Conservation (phyloP, 495 filamentous ascomycete species). For the Penicillium mononematosum region DNA sequence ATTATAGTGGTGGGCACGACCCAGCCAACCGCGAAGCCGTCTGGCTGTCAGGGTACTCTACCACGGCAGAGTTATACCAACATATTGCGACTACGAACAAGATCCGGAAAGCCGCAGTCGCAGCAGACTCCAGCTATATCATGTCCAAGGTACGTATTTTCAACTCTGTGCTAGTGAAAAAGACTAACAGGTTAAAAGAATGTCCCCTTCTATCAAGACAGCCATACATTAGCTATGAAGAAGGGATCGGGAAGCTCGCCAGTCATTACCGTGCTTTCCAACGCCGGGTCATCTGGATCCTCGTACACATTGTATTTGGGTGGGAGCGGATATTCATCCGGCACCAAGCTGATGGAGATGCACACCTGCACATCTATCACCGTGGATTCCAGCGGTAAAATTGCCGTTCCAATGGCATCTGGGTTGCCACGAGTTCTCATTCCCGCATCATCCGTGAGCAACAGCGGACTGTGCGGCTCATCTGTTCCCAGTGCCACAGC, state of each 20-base stretch:
- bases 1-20: conserved; percentile 60
- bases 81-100: conserved; percentile 59
- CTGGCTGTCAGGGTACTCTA: conserved; percentile 68
- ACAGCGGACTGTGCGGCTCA: conserved; percentile 20
- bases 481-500: conserved; percentile 3
- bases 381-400: conserved; percentile 28
- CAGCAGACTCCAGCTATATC: conserved; percentile 46
- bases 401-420: conserved; percentile 28
- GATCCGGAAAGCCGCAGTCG: conserved; percentile 57
- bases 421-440: conserved; percentile 29
- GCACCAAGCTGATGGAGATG: conserved; percentile 24
- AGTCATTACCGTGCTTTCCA: conserved; percentile 57
- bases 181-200: conserved; percentile 16
- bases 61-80: conserved; percentile 57
- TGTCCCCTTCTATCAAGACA: conserved; percentile 51
- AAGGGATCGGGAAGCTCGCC: conserved; percentile 56
- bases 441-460: conserved; percentile 18
- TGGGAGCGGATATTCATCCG: conserved; percentile 31
- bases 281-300: conserved; percentile 48
- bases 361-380: conserved; percentile 30
- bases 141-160: conserved; percentile 36
- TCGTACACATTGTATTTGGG: conserved; percentile 45
- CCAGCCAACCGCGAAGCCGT: conserved; percentile 73
- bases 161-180: neutral
- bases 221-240: conserved; percentile 55